Percentiles rank a stretch among this genome's conserved stretches.
These are phyloP conservation scores for Punctularia strigosozonata DNA, from an alignment of 768 basidiomycete species.

Conservation along the genomic window DNA sequence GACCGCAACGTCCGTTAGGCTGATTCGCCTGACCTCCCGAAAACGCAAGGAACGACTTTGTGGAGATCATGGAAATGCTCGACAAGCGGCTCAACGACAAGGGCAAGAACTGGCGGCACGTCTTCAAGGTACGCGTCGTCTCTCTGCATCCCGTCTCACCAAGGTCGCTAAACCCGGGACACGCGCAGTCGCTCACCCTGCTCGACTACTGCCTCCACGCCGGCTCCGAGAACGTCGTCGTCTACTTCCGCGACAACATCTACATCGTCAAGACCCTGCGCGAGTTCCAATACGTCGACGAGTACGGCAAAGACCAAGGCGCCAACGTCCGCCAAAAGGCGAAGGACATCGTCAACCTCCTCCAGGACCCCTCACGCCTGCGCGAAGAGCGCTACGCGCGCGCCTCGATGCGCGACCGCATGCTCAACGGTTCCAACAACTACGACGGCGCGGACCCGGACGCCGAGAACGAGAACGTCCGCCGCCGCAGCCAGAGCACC, in stretches of 20 bases:
- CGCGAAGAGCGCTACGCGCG: slow-evolving; percentile 75
- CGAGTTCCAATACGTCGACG: slow-evolving; percentile 95
- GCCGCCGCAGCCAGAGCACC: slow-evolving; percentile 21
- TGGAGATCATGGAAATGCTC: slow-evolving; percentile 99
- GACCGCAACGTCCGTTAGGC: background rate
- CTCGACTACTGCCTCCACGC: slow-evolving; percentile 94
- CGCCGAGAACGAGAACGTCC: slow-evolving; percentile 34
- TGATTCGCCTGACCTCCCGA: background rate
- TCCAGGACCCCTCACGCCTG: slow-evolving; percentile 77
- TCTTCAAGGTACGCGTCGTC: slow-evolving; percentile 69
- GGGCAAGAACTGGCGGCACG: slow-evolving; percentile 99
- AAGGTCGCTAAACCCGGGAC: background rate
- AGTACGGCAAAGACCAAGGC: slow-evolving; percentile 92
- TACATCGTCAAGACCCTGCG: slow-evolving; percentile 98
- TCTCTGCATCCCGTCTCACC: background rate
- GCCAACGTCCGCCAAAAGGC: slow-evolving; percentile 97
- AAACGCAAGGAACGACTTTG: slow-evolving; percentile 73
- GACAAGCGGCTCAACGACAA: slow-evolving; percentile 98
- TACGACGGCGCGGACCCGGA: slow-evolving; percentile 18
- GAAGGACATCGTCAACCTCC: slow-evolving; percentile 93
- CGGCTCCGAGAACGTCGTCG: slow-evolving; percentile 95
- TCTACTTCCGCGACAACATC: slow-evolving; percentile 95
- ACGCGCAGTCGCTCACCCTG: slow-evolving; percentile 67
- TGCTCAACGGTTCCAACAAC: slow-evolving; percentile 38
- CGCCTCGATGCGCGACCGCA: slow-evolving; percentile 90